Base-by-base conservation (phyloP, 225 moss, liverwort and hornwort genomes). In the Bryoerythrophyllum caledonicum region DNA sequence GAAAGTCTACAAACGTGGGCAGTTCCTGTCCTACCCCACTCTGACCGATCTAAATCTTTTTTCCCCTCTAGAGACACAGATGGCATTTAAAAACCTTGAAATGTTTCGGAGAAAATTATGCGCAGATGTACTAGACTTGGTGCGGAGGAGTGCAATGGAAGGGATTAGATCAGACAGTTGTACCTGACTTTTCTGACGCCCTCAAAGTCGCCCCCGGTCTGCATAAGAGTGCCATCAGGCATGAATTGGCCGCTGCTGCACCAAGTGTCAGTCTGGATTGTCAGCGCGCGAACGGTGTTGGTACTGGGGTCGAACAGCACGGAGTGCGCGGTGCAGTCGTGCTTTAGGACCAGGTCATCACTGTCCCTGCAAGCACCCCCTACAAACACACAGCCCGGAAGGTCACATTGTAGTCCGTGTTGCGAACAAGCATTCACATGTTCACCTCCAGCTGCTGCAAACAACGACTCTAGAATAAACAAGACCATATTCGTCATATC, bases 151-250 rank as follows among this genome's bases (percentile, higher is more conserved):
- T 21, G 12, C 38, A 23, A 41, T 19, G 15, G 16, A 69, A 27
- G 19, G 16, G 24, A 15, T 44, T 55, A n/a, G 51, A 19, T 38
- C 8, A 20, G 27, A 17, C 48, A 44, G 44, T 44, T 49, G 28
- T 30, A 83, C 80, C 92, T 82, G 76, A 92, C 82, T 70, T 80
- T 87, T 8, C 27, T 60, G 69, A 80, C 66, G 56, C 92, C 92
- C 19, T 92, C 92, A 74, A 76, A 86, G 63, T 92, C 92, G 12
- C 92, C 92, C 72, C 92, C 92, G 2, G 92, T 92, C 63, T 92
- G 92, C 38, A 90, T 74, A 2, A 92, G 83, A 23, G 86, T 82
- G 37, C 92, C 92, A 65, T 92, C 86, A 21, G 85, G 57, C 60
- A 80, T 75, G 72, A 90, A 90, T 43, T 80, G 76, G 8, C 92